Evolutionary conservation across 441 rosid genomes (phyloP), one percentile per base, ranked within the genome.

Genomic region (Corymbia citriodora): DNA sequence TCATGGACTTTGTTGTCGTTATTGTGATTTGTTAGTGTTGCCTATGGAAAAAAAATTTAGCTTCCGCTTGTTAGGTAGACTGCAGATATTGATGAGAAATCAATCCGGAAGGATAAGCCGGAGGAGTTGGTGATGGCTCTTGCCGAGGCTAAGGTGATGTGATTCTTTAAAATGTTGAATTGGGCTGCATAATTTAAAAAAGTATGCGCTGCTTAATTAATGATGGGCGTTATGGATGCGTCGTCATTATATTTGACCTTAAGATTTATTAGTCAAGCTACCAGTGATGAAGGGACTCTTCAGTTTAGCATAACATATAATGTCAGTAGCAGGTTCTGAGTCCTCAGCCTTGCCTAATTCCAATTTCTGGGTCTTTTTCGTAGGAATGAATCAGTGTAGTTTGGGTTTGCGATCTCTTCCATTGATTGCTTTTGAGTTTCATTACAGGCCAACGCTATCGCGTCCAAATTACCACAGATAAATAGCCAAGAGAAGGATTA

Each of bases 41-140:
- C 45, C 45, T 8, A 13, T 63, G 57, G 88, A 88, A 54, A 74
- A 31, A 92, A 87, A 57, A 88, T 33, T 52, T 16, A 55, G 49
- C 61, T 36, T 6, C 31, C 31, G 25, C 15, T 83, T 54, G 31
- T 74, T 79, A 23, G 31, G 85, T 93, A 97, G 99, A 95, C 95
- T 93, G 99, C 98, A 91, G 99, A 96, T 92, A 96, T 97, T 93
- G 99, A 98, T 90, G 99, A 98, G 92, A 97, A 96, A 91, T 61
- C 89, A 88, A 96, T 96, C 72, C 96, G 99, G 33, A 96, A 94
- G 90, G 98, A 96, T 89, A 96, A 94, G 88, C 99, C 99, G 19
- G 98, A 97, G 91, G 98, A 98, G 40, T 94, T 98, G 94, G 99
- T 97, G 33, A 92, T 96, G 94, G 96, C 98, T 90, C 94, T 98